Conservation (phyloP, 1,284 basidiomycete genomes). For the Marasmius fiardii region DNA sequence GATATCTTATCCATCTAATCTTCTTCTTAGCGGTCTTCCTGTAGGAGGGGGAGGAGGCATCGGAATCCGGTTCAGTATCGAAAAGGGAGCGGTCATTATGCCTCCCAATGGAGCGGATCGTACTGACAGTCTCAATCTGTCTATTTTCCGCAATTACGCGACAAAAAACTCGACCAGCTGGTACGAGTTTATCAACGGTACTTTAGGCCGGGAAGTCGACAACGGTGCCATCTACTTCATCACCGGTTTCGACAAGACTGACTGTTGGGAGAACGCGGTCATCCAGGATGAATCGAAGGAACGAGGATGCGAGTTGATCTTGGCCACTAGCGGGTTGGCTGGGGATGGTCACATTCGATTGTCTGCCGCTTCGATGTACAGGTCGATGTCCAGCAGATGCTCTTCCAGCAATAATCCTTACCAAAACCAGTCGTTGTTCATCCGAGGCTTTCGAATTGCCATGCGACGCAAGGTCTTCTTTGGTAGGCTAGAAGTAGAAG, state of each 20-base stretch:
- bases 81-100: slow-evolving; percentile 6
- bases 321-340: neutral
- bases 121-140: neutral
- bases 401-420: neutral
- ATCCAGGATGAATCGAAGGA: neutral
- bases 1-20: neutral
- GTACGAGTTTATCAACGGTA: slow-evolving; percentile 9
- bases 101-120: slow-evolving; percentile 9
- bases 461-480: neutral
- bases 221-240: slow-evolving; percentile 12
- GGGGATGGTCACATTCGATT: neutral
- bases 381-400: neutral
- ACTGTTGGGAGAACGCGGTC: slow-evolving; percentile 1
- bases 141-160: slow-evolving; percentile 6
- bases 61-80: neutral
- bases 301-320: neutral
- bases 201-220: neutral
- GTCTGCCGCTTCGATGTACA: neutral
- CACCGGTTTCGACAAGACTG: slow-evolving; percentile 11
- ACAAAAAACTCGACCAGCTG: neutral
- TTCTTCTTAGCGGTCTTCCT: neutral
- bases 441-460: neutral
- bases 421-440: neutral
- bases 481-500: neutral
- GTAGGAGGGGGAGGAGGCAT: neutral